phyloP scores from a whole-genome alignment of 306 rosid genomes.

The Styphnolobium japonicum region DNA sequence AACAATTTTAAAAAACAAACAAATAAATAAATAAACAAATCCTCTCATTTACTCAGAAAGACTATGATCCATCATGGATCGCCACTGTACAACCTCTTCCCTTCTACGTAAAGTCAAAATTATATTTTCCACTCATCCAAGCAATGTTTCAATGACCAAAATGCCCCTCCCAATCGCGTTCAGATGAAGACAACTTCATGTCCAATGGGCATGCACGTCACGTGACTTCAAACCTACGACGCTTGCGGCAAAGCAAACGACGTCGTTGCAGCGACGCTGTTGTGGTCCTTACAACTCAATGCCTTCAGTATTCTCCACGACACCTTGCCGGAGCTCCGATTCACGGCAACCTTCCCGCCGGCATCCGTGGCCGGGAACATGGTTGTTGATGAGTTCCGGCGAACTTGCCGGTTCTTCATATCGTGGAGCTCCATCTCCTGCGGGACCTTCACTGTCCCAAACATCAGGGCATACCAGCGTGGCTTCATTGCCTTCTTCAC shows the following conservation, averaged over 20 bases:
- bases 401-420: constrained; percentile 66
- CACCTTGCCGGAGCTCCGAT: constrained; percentile 58
- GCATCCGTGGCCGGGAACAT: constrained; percentile 31
- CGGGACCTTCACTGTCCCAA: constrained; percentile 68
- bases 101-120: constrained; percentile 50
- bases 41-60: constrained; percentile 11
- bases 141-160: constrained; percentile 24
- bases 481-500: constrained; percentile 46
- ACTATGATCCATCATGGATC: constrained; percentile 24
- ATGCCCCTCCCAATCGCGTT: constrained; percentile 25
- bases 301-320: constrained; percentile 78
- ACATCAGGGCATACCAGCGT: constrained; percentile 63
- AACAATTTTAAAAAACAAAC: background rate
- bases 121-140: constrained; percentile 21
- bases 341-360: constrained; percentile 25
- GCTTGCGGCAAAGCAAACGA: constrained; percentile 47
- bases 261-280: constrained; percentile 68
- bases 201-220: constrained; percentile 5
- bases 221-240: constrained; percentile 18
- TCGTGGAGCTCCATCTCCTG: constrained; percentile 82
- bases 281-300: constrained; percentile 73
- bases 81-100: constrained; percentile 40
- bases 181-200: background rate
- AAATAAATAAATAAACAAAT: constrained; percentile 7
- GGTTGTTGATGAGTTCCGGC: constrained; percentile 41